Base-by-base conservation (phyloP, 225 moss, liverwort and hornwort species). In the Thuidium tamariscinum region DNA sequence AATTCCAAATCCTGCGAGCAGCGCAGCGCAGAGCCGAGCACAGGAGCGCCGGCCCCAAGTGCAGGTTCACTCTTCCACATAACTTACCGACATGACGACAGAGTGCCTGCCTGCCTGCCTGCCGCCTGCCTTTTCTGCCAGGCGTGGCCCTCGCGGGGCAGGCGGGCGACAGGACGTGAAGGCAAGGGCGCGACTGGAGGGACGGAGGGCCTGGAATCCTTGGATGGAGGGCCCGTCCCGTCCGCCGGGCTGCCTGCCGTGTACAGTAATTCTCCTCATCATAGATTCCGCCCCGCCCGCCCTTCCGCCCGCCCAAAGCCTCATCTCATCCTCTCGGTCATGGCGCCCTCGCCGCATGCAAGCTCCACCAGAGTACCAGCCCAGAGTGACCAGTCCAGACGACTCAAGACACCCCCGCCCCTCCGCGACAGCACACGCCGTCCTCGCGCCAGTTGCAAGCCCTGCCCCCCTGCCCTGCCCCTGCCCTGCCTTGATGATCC, bases 281-380 rank as follows among this genome's bases (percentile, higher is more conserved):
- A 69, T 82, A 82, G 83, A 83, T 83, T 73, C 73, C 83, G 73
- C 46, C 68, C 44, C 57, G 55, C 51, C 74, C 74, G 34, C 51
- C 51, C 73, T 48, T 46, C 54, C 57, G 57, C 57, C 78, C 59
- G 78, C 59, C 78, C 41, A 11, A 73, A 61, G 59, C 83, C 83
- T 83, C 83, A 83, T 83, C 83, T 83, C 83, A 83, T 83, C 83
- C 83, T 74, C 83, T 83, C 83, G 83, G 83, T 46, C 74, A 57
- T 60, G n/a, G 83, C 74, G 61, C 84, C 84, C 48, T 84, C 84
- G 74, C 84, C 84, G 74, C 84, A 84, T 84, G 84, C 84, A 84
- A 79, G 79, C 79, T 77, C 56, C 77, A 57, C 78, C 78, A 36
- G 76, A 54, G 23, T 23, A 9, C n/a, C 54, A n/a, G 56, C 76